Evolutionary conservation across 1,284 basidiomycete genomes (phyloP), one percentile per base, ranked within the genome.

Genomic region (Vanrija humicola): DNA sequence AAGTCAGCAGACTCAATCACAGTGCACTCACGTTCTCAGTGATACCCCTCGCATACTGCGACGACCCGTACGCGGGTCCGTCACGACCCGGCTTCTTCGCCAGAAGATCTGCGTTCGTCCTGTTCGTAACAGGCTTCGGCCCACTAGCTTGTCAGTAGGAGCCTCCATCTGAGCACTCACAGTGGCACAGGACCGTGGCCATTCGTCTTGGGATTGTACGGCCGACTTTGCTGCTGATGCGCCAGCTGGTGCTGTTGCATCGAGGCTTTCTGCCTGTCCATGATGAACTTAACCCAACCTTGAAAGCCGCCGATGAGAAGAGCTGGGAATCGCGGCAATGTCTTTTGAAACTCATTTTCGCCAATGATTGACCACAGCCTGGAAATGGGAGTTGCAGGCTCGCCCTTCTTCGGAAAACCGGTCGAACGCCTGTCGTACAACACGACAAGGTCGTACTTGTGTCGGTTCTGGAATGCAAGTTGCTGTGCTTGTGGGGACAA

Each of bases 371-470:
- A 78, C 55, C 85, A 80, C 34, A 94, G 80, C 12, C 79, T 72
- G 1, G 82, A 80, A n/a, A 88, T 74, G 0, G 87, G 82, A 0
- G 82, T 80, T 3, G 78, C 74, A 15, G 73, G 66, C 12, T 75
- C 67, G 6, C 81, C 82, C 43, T 69, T 69, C 8, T 59, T 42
- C 46, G 78, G 74, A 63, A 88, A 83, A 2, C 77, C 75, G 26
- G 80, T 80, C 2, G 90, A 92, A 6, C 80, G 77, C 44, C 83
- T 76, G 73, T 98, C 94, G 73, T 92, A 93, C 3, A 98, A 78
- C 10, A 89, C 89, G n/a, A 98, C 84, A 15, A 96, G 76, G 64
- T 98, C 93, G 73, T 89, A 96, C 64, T 86, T 86, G 68, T 91
- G 83, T 26, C 95, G 86, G 55, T 88, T 86, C 25, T 79, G 75